Base-by-base conservation (phyloP, 129 eudicot genomes). In the Arctium lappa region DNA sequence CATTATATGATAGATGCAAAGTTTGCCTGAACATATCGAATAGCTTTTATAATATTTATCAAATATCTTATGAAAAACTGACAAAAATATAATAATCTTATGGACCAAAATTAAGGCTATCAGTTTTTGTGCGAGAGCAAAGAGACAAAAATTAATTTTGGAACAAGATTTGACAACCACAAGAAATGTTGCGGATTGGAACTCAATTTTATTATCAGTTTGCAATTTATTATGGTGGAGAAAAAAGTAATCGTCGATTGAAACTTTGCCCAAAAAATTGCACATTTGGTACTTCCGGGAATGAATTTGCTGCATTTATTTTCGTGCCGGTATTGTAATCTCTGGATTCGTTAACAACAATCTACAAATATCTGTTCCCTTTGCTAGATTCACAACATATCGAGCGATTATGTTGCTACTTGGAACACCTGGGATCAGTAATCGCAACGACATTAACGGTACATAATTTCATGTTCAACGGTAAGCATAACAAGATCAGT, bases 71-170 rank as follows among this genome's bases (percentile, higher is more conserved):
- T 16, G 8, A 60, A 60, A 60, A n/a, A 16, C 2, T 16, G 68
- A 60, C 29, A 60, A 6, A 8, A 60, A 60, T 60, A 16, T 16
- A n/a, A 60, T 5, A 66, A 66, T 66, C 33, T 2, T 46, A 76
- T 38, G 16, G 69, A 75, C 33, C 69, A 48, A 48, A 50, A 75
- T 46, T 8, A 18, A 75, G 7, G 18, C 79, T 22, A 50, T 46
- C 44, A 4, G n/a, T 44, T 42, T 48, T 75, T 75, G 66, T 46
- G 34, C 27, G 2, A 48, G n/a, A 32, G 39, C 27, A 6, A 75
- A 75, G 11, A 62, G 38, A 75, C 78, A 74, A 74, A 74, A 71
- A 31, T 60, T 60, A 60, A 60, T 16, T 60, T 60, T n/a, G 68
- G 68, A 60, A 50, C 62, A 13, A 60, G n/a, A 30, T 60, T 60